Percentiles rank a stretch among this genome's conserved stretches.
phyloP scores from a whole-genome alignment of 2,329 filamentous ascomycete species.

The Colletotrichum sp. region DNA sequence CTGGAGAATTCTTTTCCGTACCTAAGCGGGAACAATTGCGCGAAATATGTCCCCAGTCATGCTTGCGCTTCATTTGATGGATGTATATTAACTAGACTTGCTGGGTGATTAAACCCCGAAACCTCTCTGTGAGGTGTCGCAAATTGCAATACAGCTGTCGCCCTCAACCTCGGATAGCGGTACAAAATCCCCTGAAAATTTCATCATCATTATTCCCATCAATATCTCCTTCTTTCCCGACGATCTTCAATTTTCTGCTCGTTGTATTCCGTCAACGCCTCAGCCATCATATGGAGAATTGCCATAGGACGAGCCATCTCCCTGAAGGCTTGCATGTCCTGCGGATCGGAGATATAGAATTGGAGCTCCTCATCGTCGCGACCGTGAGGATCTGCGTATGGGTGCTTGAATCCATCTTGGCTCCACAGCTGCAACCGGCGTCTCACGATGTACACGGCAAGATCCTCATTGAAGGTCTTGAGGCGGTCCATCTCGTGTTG shows the following conservation, averaged over 20 bases:
- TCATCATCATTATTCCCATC: neutral
- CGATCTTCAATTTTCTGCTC: neutral
- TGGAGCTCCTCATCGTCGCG: neutral
- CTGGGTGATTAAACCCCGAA: neutral
- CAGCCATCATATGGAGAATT: neutral
- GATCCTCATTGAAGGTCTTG: neutral
- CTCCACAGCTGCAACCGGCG: neutral
- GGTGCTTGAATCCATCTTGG: neutral
- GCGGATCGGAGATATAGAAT: neutral
- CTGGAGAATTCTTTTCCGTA: neutral
- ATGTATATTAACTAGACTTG: neutral
- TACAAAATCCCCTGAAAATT: neutral
- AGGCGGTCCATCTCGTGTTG: neutral
- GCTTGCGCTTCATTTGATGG: neutral
- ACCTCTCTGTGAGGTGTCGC: neutral
- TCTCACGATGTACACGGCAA: neutral
- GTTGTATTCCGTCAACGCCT: neutral
- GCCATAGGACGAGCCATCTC: neutral
- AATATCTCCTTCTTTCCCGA: neutral
- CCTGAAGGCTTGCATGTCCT: neutral
- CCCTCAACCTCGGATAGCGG: neutral
- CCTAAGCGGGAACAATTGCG: accelerated
- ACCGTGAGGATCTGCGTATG: neutral
- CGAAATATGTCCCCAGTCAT: accelerated
- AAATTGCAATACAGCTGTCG: neutral